Conservation (phyloP, 2,329 filamentous ascomycete genomes). For the Paraconiothyrium brasiliense region DNA sequence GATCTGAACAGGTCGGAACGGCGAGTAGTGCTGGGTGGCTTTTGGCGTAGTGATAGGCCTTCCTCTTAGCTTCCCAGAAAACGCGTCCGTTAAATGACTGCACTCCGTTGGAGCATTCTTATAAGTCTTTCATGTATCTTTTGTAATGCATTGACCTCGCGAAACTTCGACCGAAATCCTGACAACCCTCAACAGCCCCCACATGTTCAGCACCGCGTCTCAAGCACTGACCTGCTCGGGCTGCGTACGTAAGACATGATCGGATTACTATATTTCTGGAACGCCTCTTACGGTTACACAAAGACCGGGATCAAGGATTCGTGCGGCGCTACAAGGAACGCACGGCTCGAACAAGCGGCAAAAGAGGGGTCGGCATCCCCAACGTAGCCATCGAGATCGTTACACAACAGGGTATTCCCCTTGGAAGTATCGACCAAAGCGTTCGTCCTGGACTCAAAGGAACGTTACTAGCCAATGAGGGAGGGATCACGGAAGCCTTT, state of each 20-base stretch:
- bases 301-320: not conserved
- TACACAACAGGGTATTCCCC: not conserved
- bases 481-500: no score
- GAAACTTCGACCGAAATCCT: not conserved
- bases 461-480: not conserved
- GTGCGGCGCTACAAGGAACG: not conserved
- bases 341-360: not conserved
- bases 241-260: not conserved
- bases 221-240: not conserved
- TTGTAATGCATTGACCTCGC: not conserved
- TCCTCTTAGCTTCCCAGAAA: no score
- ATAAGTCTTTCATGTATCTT: not conserved
- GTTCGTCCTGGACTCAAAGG: not conserved
- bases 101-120: no score
- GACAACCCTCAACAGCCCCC: not conserved
- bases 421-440: not conserved
- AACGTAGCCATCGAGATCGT: not conserved
- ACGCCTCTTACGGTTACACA: not conserved
- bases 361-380: not conserved
- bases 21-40: no score
- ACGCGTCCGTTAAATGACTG: no score
- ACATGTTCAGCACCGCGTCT: not conserved
- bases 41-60: no score
- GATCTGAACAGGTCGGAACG: not conserved
- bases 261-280: not conserved